Evolutionary conservation across 345 rosid genomes (phyloP).

Genomic region (Rhodamnia argentea): DNA sequence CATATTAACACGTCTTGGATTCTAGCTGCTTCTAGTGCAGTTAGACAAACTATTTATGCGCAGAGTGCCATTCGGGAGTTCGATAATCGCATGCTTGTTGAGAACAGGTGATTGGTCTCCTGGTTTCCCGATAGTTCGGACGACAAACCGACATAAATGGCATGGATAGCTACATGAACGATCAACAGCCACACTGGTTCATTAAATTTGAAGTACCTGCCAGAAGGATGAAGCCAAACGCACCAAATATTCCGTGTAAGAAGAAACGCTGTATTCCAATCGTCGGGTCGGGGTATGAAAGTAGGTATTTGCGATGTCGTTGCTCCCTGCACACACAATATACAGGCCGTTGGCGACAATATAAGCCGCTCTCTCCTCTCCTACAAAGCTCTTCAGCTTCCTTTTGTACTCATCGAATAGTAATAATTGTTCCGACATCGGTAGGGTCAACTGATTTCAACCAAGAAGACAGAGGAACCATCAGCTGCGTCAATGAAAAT

Average conservation of each 20-base stretch:
- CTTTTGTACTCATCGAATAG: constrained; percentile 22
- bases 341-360: constrained; percentile 12
- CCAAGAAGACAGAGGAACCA: neutral
- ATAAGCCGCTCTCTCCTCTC: constrained; percentile 6
- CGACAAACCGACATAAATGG: neutral
- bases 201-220: neutral
- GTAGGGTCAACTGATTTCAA: constrained; percentile 10
- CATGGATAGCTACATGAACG: neutral
- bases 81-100: neutral
- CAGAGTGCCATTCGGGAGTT: neutral
- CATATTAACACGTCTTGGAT: neutral
- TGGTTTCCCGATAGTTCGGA: neutral
- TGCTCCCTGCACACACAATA: constrained; percentile 18
- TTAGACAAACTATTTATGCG: neutral
- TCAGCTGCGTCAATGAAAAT: neutral
- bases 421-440: constrained; percentile 23
- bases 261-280: neutral
- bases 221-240: constrained; percentile 7
- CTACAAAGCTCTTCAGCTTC: constrained; percentile 12
- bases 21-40: neutral
- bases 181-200: neutral
- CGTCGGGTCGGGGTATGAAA: neutral
- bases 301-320: constrained; percentile 25
- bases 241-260: constrained; percentile 5
- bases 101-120: neutral